Conservation (phyloP, 495 filamentous ascomycete genomes). For the Daldinia concentrica region DNA sequence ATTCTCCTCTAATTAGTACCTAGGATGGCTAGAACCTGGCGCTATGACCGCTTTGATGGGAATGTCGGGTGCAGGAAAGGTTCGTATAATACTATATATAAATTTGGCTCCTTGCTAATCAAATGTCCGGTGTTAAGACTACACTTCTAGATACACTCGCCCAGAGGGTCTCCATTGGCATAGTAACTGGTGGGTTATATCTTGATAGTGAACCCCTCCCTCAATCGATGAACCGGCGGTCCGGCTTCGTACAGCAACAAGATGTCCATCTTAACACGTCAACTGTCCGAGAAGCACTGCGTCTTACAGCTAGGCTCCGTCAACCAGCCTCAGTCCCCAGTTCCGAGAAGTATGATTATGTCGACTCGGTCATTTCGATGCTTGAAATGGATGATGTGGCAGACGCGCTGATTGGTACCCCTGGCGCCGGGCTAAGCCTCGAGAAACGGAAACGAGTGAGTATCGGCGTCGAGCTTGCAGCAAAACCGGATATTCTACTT, state of each 20-base stretch:
- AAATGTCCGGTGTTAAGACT: slow-evolving; percentile 54
- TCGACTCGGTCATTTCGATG: slow-evolving; percentile 77
- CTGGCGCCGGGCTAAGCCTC: slow-evolving; percentile 61
- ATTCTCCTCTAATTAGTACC: slow-evolving; percentile 45
- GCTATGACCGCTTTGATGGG: slow-evolving; percentile 77
- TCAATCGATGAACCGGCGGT: slow-evolving; percentile 69
- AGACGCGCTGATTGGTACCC: slow-evolving; percentile 76
- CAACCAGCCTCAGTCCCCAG: slow-evolving; percentile 67
- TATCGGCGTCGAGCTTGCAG: slow-evolving; percentile 81
- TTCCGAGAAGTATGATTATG: slow-evolving; percentile 73
- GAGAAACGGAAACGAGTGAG: slow-evolving; percentile 65
- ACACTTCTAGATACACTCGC: slow-evolving; percentile 71
- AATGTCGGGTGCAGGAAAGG: slow-evolving; percentile 70
- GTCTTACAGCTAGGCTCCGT: slow-evolving; percentile 72
- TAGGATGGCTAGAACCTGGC: slow-evolving; percentile 75
- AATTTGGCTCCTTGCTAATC: background rate
- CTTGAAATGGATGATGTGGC: slow-evolving; percentile 76
- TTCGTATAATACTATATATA: background rate
- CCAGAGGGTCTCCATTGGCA: slow-evolving; percentile 66
- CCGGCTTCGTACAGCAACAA: slow-evolving; percentile 78
- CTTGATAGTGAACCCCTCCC: slow-evolving; percentile 70
- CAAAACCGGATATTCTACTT: slow-evolving; percentile 76
- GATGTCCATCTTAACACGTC: slow-evolving; percentile 75
- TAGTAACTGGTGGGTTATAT: slow-evolving; percentile 68
- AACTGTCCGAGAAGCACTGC: slow-evolving; percentile 75